Evolutionary conservation across 306 rosid genomes (phyloP).

Genomic region (Glycine tomentella): DNA sequence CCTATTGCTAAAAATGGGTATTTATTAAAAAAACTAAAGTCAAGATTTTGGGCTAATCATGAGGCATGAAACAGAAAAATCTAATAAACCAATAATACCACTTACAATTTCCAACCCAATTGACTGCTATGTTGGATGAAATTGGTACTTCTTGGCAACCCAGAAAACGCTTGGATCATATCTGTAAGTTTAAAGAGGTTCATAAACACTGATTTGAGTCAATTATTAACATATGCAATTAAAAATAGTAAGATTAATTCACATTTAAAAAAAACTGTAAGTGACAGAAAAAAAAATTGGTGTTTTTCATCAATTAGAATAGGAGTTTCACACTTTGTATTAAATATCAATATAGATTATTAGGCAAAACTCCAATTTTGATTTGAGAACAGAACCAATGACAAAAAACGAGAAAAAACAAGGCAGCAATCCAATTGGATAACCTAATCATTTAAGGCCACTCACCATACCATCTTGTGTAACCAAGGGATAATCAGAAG

Average conservation of each 20-base stretch:
- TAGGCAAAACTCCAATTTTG: too few species aligned
- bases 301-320: too few species aligned
- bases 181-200: slow-evolving; percentile 53
- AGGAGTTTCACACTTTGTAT: too few species aligned
- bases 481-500: slow-evolving; percentile 87
- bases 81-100: background rate
- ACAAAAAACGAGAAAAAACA: too few species aligned
- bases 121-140: slow-evolving; percentile 86
- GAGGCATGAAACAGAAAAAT: slow-evolving; percentile 21
- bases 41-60: background rate
- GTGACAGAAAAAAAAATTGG: background rate
- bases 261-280: background rate
- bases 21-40: background rate
- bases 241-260: background rate
- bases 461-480: slow-evolving; percentile 99
- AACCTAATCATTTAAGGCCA: slow-evolving; percentile 42
- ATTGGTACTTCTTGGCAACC: slow-evolving; percentile 75
- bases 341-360: too few species aligned
- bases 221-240: slow-evolving; percentile 5
- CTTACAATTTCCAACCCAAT: slow-evolving; percentile 91
- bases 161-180: slow-evolving; percentile 83
- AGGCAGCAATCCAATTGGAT: background rate
- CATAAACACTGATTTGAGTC: slow-evolving; percentile 27
- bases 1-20: slow-evolving; percentile 67
- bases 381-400: too few species aligned